Evolutionary conservation across 2,329 filamentous ascomycete species (phyloP), one percentile per base, ranked within the genome.

Genomic region (Exserohilum rostratum): DNA sequence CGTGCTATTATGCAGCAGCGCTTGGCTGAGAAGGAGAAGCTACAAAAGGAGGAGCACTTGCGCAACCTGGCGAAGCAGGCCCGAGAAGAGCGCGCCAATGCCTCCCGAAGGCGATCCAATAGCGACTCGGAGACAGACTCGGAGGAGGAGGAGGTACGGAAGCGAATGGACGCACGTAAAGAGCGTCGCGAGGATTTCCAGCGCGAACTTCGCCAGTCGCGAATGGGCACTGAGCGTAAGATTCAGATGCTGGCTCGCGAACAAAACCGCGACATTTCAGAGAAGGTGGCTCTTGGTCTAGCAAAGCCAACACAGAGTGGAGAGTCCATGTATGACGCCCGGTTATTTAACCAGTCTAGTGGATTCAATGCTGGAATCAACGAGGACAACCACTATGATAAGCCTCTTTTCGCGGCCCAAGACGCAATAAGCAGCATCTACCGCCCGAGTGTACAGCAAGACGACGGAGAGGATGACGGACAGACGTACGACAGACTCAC

Each of bases 321-420:
- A 50, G 95, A 99, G 75, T 88, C 90, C 20, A 98, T 98, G 95
- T 99, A 96, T 79, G 95, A 99, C 78, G 96, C 92, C 2, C 84
- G 95, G 35, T 79, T 99, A 27, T 99, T 99, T 78, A 97, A 98
- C 77, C 91, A 96, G 77, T 89, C 87, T 5, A 93, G 90, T 66
- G 95, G 95, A 0, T 96, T 99, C 72, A 89, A 92, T 65, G 85
- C 87, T 47, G 95, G 93, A 0, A 92, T 97, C 83, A 99, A 99
- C 75, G 95, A 99, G 76, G 95, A 99, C 75, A 95, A 99, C 71
- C 87, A 88, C 0, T 99, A 98, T 78, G 95, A 98, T 76, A 98
- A 98, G 78, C 95, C 95, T 17, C 81, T 99, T 6, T 99, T 99
- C 73, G 93, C 93, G 0, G 93, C 95, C 12, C 92, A 97, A 73